Evolutionary conservation across 768 basidiomycete species (phyloP), one percentile per base, ranked within the genome.

Genomic region (Austroboletus festivus): DNA sequence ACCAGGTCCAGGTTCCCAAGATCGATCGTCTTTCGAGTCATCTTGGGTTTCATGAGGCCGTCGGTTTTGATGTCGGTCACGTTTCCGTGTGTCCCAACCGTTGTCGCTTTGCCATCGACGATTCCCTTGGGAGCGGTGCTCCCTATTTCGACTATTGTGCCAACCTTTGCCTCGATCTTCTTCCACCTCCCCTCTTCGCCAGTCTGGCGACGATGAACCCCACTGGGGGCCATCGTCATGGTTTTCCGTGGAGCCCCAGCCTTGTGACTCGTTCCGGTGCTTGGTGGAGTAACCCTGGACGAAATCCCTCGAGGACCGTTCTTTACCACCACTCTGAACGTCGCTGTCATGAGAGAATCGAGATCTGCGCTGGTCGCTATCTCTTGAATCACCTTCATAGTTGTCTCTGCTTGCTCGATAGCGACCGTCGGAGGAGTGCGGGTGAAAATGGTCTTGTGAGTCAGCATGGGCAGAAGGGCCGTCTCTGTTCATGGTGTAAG

Each of bases 31-130:
- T n/a, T n/a, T n/a, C n/a, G n/a, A n/a, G 26, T 64, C 63, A 12
- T 63, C 61, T 55, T 59, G 62, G 4, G 39, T 53, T n/a, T 64
- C 55, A 39, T 60, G 57, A 54, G 50, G 72, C 56, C 50, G 53
- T 42, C 71, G 66, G 38, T 50, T 62, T 71, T 75, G 76, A 8
- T 66, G 65, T 59, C 73, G 73, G 47, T 74, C 74, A 50, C 70
- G 70, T 43, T 77, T 76, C 44, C 76, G 75, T 38, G 69, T 59
- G 9, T 77, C 79, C 82, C 82, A 83, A 16, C 78, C 79, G 46
- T 68, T 68, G 43, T 71, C 68, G 13, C 60, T 65, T 51, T 64
- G 68, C 65, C 64, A 64, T 28, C 66, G 61, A 50, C 58, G 66
- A 50, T 56, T 61, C 47, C 63, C 62, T 56, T 57, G 61, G 15